These are phyloP conservation scores for Verticillium zaregamsianum DNA, from an alignment of 2,329 filamentous ascomycete genomes.

Conservation along the genomic window DNA sequence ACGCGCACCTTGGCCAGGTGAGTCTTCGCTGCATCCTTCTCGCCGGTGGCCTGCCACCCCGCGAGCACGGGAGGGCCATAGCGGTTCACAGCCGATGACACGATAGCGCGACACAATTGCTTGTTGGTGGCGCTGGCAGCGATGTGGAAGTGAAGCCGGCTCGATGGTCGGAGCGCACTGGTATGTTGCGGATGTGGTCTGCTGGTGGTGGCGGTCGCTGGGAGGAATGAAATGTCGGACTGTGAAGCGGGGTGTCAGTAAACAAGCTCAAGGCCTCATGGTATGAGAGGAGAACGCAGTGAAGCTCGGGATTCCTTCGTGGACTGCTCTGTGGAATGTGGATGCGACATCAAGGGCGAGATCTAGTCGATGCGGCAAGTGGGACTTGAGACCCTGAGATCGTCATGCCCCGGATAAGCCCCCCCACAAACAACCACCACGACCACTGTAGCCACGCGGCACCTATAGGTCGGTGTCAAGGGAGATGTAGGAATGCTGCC, in stretches of 20 bases:
- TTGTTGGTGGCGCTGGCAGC: constrained; percentile 31
- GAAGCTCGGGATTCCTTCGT: not conserved
- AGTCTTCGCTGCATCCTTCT: constrained; percentile 27
- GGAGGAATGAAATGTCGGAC: not conserved
- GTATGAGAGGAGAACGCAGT: not conserved
- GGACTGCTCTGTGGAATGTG: not conserved
- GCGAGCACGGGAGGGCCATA: constrained; percentile 33
- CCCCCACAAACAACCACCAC: not conserved
- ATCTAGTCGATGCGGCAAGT: not conserved
- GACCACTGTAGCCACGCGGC: not conserved
- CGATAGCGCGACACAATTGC: constrained; percentile 32
- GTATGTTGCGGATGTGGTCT: not conserved
- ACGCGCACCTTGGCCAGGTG: constrained; percentile 36
- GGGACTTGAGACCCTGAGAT: not conserved
- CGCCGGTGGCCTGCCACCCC: constrained; percentile 30
- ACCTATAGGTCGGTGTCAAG: not conserved
- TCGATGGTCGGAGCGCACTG: not conserved
- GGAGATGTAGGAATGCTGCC: not conserved
- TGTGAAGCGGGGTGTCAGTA: not conserved
- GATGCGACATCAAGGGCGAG: not conserved
- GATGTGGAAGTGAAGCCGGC: constrained; percentile 30
- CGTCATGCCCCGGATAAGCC: not conserved
- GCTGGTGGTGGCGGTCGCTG: not conserved
- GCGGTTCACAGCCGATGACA: constrained; percentile 30
- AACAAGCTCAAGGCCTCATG: not conserved